phyloP scores from a whole-genome alignment of 1,284 basidiomycete species.

The Mycena sp. region DNA sequence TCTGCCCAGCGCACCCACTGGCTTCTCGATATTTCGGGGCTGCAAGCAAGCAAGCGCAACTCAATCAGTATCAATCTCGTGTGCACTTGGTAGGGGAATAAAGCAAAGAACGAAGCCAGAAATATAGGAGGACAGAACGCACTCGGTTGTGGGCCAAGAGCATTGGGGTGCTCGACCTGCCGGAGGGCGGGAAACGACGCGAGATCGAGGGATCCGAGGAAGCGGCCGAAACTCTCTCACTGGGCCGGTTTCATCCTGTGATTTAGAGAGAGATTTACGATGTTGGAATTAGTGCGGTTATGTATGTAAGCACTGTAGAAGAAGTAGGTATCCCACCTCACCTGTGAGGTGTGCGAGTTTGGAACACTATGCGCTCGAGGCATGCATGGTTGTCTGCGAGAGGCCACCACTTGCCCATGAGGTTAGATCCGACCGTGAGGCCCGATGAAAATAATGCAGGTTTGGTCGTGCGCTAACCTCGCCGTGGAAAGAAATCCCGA shows the following conservation, averaged over 20 bases:
- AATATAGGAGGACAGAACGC: background rate
- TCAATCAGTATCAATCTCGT: background rate
- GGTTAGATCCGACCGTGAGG: no score
- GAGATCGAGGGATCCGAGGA: no score
- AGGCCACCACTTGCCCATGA: no score
- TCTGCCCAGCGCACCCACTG: background rate
- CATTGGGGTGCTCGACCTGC: background rate
- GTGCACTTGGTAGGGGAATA: no score
- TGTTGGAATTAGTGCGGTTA: no score
- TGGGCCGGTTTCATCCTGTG: no score
- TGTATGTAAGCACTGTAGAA: background rate
- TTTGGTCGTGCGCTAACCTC: background rate
- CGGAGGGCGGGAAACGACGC: background rate
- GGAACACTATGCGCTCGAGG: slow-evolving; percentile 17
- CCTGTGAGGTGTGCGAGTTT: background rate
- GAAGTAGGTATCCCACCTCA: no score
- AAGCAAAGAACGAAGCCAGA: no score
- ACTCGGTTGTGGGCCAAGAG: background rate
- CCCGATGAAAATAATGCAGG: no score
- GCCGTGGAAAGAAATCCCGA: slow-evolving; percentile 13
- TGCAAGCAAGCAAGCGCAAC: background rate
- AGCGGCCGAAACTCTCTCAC: no score
- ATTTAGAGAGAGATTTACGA: no score
- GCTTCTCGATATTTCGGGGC: background rate
- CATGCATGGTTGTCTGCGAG: background rate